Conservation (phyloP, 2,329 filamentous ascomycete species). For the Tolypocladium pustulatum region DNA sequence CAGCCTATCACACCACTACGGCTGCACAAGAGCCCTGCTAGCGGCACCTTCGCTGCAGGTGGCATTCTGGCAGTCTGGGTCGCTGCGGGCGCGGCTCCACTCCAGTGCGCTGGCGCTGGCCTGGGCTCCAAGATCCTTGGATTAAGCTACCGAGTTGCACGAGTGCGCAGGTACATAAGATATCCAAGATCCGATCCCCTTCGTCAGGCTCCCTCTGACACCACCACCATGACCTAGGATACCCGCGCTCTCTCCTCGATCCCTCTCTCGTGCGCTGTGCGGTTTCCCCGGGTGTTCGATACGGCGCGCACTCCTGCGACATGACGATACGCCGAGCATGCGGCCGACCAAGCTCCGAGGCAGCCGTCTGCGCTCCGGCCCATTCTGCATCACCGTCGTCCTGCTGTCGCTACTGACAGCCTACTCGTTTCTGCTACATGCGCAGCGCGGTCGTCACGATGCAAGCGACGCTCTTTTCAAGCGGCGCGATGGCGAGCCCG, state of each 20-base stretch:
- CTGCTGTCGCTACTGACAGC: conserved; percentile 35
- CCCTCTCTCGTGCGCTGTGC: not conserved
- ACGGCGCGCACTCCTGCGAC: conserved; percentile 1
- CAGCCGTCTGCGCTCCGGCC: conserved; percentile 31
- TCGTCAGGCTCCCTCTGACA: not conserved
- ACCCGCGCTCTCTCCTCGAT: not conserved
- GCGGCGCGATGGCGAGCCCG: conserved; percentile 19
- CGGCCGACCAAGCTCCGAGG: conserved; percentile 14
- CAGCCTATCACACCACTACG: not conserved
- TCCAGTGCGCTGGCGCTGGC: not conserved
- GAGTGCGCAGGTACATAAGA: not conserved
- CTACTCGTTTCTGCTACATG: conserved; percentile 29
- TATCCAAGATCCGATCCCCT: not conserved
- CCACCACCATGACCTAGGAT: not conserved
- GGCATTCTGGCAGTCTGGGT: too few species aligned
- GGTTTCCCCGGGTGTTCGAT: not conserved
- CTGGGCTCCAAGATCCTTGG: too few species aligned
- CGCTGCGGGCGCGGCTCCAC: not conserved
- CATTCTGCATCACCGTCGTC: conserved; percentile 37
- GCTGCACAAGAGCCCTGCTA: not conserved
- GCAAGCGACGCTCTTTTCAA: conserved; percentile 10
- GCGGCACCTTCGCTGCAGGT: not conserved
- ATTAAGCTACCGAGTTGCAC: not conserved
- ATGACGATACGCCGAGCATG: conserved; percentile 9
- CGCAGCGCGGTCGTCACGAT: conserved; percentile 5